Conservation (phyloP, 257 asterid species). For the Nicotiana attenuata region DNA sequence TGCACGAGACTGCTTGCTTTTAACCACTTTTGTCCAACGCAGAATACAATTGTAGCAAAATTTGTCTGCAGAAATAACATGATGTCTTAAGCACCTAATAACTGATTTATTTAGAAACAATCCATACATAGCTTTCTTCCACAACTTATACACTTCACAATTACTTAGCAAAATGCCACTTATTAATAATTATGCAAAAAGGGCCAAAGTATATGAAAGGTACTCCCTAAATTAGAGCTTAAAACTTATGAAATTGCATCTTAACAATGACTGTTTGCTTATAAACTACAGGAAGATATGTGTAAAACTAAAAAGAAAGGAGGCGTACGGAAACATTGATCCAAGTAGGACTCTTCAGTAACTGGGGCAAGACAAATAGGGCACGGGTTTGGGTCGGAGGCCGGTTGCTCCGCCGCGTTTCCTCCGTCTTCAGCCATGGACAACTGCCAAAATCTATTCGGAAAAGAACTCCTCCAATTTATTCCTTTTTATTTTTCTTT, state of each 20-base stretch:
- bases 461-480: not conserved
- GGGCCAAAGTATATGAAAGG: not conserved
- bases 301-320: not conserved
- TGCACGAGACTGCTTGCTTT: slow-evolving; percentile 27
- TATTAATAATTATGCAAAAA: not conserved
- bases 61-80: slow-evolving; percentile 51
- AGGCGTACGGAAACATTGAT: slow-evolving; percentile 62
- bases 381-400: slow-evolving; percentile 44
- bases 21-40: slow-evolving; percentile 54
- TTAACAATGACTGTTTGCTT: not conserved
- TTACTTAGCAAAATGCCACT: not conserved
- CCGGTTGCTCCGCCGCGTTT: slow-evolving; percentile 15
- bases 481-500: not conserved
- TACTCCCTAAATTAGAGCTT: not conserved
- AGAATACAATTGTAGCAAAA: slow-evolving; percentile 66
- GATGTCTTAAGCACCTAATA: slow-evolving; percentile 11
- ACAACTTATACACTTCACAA: not conserved
- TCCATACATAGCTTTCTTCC: not conserved
- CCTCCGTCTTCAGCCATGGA: slow-evolving; percentile 26
- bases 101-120: not conserved
- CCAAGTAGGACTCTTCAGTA: slow-evolving; percentile 54
- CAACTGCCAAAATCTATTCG: not conserved
- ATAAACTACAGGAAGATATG: not conserved
- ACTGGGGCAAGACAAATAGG: slow-evolving; percentile 57
- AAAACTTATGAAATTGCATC: not conserved